phyloP scores from a whole-genome alignment of 345 rosid species.

The Dimocarpus longan region DNA sequence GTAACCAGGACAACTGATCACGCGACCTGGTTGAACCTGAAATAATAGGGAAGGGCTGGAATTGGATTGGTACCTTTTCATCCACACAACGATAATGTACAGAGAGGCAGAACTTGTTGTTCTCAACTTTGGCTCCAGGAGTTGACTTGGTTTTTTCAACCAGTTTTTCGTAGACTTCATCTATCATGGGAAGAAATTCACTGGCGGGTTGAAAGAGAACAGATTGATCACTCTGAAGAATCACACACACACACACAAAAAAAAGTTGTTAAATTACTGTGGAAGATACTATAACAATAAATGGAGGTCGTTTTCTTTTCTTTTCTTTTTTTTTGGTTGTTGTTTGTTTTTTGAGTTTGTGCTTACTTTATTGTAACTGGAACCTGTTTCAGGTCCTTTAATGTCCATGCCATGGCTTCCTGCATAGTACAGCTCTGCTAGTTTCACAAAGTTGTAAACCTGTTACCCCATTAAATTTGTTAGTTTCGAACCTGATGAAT shows the following conservation, averaged over 20 bases:
- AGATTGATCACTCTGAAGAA: conserved; percentile 48
- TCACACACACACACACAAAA: neutral
- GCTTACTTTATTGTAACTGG: conserved; percentile 55
- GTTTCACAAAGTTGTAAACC: conserved; percentile 83
- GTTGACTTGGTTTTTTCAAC: conserved; percentile 71
- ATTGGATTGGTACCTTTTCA: conserved; percentile 52
- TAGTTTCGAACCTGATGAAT: neutral
- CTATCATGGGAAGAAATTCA: conserved; percentile 79
- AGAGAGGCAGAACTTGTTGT: conserved; percentile 87
- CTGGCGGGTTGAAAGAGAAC: conserved; percentile 82
- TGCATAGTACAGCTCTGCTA: conserved; percentile 89
- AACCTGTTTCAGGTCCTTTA: conserved; percentile 72
- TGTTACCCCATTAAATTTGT: conserved; percentile 14
- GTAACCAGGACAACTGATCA: no score
- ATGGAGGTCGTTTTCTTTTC: neutral
- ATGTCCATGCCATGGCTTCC: conserved; percentile 99
- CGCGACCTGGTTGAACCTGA: neutral
- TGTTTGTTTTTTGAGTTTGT: neutral
- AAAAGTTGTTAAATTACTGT: neutral
- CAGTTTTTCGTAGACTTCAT: conserved; percentile 61
- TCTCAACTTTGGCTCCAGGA: conserved; percentile 81
- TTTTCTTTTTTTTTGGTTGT: no score
- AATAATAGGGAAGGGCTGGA: no score
- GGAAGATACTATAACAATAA: neutral
- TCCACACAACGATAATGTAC: conserved; percentile 91